phyloP scores from a whole-genome alignment of 179 eudicot species.

The Silene vulgaris region DNA sequence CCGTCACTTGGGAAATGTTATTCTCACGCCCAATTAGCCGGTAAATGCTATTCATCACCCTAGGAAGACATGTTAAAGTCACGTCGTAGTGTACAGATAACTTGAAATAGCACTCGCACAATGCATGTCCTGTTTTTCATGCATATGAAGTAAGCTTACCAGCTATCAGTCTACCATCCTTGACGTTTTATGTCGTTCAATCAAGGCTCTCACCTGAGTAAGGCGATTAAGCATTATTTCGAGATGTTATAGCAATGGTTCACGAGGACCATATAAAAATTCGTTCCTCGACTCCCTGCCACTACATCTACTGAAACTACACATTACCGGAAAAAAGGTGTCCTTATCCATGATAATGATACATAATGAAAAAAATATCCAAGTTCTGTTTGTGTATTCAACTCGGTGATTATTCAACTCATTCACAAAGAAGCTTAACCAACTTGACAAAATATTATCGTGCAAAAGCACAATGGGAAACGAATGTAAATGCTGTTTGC shows the following conservation, averaged over 20 bases:
- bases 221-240: background rate
- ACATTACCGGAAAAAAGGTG: background rate
- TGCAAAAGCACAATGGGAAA: slow-evolving; percentile 20
- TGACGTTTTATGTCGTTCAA: too few species aligned
- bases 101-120: background rate
- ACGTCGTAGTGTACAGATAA: too few species aligned
- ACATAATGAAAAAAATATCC: background rate
- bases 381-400: slow-evolving; percentile 13
- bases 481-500: slow-evolving; percentile 18
- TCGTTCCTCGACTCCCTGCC: background rate
- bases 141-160: background rate
- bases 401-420: slow-evolving; percentile 21
- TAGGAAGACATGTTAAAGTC: too few species aligned
- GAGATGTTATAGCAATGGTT: background rate
- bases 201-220: too few species aligned
- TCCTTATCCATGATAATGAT: background rate
- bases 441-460: slow-evolving; percentile 20
- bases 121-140: background rate
- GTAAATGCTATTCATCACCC: too few species aligned
- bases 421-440: slow-evolving; percentile 28
- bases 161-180: too few species aligned
- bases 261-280: background rate
- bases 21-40: too few species aligned
- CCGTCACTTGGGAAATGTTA: too few species aligned
- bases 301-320: background rate